Conservation (phyloP, 148 eudicot genomes). For the Cornus suecica region DNA sequence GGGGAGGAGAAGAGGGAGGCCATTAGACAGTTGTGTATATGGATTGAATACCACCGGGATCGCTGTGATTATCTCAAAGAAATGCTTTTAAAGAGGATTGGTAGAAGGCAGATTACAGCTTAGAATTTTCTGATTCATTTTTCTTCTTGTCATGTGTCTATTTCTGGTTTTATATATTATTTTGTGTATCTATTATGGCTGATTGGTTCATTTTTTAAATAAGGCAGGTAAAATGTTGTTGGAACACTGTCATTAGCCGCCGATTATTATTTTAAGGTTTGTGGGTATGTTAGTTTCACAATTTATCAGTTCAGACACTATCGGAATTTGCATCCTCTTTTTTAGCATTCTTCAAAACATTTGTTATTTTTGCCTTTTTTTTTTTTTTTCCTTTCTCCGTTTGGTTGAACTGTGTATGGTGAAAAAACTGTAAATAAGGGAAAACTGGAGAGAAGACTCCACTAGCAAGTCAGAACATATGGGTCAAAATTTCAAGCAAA, state of each 20-base stretch:
- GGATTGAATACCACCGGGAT: conserved; percentile 53
- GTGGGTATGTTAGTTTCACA: not conserved
- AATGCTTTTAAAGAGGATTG: conserved; percentile 32
- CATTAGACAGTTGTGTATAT: conserved; percentile 70
- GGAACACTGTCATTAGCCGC: not conserved
- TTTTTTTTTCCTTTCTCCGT: not conserved
- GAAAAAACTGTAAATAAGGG: no score
- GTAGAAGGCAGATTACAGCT: conserved; percentile 37
- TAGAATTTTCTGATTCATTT: not conserved
- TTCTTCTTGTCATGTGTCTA: not conserved
- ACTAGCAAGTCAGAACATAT: no score
- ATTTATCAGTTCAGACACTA: not conserved
- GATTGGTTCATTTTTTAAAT: conserved; percentile 8
- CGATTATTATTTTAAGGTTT: not conserved
- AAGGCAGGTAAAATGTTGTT: conserved; percentile 12
- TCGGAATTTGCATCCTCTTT: not conserved
- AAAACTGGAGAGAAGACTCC: no score
- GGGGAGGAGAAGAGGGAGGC: conserved; percentile 80
- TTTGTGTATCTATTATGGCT: not conserved
- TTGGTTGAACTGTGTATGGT: no score
- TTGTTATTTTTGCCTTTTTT: no score
- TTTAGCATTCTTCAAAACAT: no score
- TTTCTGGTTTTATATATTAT: not conserved
- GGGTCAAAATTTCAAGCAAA: no score
- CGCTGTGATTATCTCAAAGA: conserved; percentile 54